Base-by-base conservation (phyloP, 805 yeast species). In the Lachancea sp. region DNA sequence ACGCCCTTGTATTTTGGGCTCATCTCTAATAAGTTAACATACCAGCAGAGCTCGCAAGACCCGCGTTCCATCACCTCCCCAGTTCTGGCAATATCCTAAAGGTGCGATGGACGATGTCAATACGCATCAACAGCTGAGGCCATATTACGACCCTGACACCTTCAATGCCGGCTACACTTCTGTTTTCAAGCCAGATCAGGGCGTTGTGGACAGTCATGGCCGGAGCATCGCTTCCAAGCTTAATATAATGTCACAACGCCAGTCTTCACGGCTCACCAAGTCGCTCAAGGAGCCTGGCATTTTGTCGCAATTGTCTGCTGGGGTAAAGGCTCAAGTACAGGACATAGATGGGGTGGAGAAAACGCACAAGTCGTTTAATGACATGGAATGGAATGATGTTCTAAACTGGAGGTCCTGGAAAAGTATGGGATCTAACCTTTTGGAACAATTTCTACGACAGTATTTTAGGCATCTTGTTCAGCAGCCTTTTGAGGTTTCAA, bases 401-500 rank as follows among this genome's bases (percentile, higher is more conserved):
- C 72, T 84, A 48, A 87, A 82, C 54, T 54, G 71, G 50, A 69
- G 68, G 51, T 79, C 80, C 57, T 63, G 85, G 55, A 71, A 71
- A 42, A 85, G 79, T 50, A 59, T 82, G 29, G 51, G 81, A 4
- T 70, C 73, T 43, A 77, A 80, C 34, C 69, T 88, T 48, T 63
- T 79, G 19, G 70, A 74, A 59, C 78, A 84, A 37, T 78, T 87
- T 49, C 56, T 81, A 41, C 78, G 78, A 51, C 82, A 81, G 51
- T 91, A 93, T 67, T 63, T 79, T 44, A 80, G 79, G 48, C 78
- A 82, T 37, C 62, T 88, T 27, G 59, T 85, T 8, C 76, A 86
- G 16, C 97, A 93, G 64, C 98, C 99, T 1, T 82, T 90, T 63
- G 97, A 91, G 54, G 83, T 86, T 15, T 78, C 85, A 4, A 73